Evolutionary conservation across 2,329 filamentous ascomycete species (phyloP).

Genomic region (Leptosphaerulina australis): DNA sequence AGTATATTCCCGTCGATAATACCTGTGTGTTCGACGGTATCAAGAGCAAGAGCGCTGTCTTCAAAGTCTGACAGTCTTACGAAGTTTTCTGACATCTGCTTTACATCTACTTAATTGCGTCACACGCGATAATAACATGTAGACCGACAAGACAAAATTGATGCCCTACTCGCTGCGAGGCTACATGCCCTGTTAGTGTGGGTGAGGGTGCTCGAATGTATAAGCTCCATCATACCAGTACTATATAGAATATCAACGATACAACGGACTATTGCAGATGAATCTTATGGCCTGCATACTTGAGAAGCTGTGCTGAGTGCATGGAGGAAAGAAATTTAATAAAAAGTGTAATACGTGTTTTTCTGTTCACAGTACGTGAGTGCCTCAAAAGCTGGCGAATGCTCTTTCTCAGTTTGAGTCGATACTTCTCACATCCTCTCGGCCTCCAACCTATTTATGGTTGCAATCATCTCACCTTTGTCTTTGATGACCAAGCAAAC

Average conservation of each 20-base stretch:
- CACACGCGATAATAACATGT: background rate
- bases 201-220: background rate
- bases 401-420: background rate
- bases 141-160: background rate
- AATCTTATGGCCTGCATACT: too few relatives aligned
- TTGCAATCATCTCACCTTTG: too few relatives aligned
- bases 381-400: too few relatives aligned
- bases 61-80: slow-evolving; percentile 48
- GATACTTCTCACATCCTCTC: background rate
- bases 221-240: background rate
- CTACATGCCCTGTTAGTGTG: too few relatives aligned
- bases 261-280: too few relatives aligned
- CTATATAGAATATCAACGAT: too few relatives aligned
- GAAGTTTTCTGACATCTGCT: background rate
- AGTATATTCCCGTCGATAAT: slow-evolving; percentile 69
- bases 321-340: too few relatives aligned
- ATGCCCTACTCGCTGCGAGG: background rate
- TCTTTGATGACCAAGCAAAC: background rate
- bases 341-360: too few relatives aligned
- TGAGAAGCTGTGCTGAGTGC: too few relatives aligned
- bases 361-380: too few relatives aligned
- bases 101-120: background rate
- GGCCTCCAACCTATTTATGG: too few relatives aligned
- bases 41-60: slow-evolving; percentile 60
- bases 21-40: slow-evolving; percentile 69